Evolutionary conservation across 441 rosid species (phyloP).

Genomic region (Gossypium schwendimanii): DNA sequence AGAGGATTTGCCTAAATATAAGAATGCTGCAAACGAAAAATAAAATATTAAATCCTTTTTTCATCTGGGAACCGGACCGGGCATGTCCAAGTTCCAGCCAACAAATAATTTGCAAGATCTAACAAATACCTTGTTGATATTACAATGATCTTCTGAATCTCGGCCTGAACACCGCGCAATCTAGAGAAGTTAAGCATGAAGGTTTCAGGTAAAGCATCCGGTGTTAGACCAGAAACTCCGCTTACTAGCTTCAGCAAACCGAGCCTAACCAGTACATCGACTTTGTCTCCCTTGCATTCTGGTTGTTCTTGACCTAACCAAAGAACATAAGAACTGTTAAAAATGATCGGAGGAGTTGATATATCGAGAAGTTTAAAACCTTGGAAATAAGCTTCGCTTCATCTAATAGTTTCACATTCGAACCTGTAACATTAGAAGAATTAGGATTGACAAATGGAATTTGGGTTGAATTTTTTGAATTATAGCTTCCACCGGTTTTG

Average conservation of each 20-base stretch:
- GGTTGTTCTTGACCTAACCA: constrained; percentile 35
- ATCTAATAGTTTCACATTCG: neutral
- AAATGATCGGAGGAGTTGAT: neutral
- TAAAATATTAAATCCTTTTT: neutral
- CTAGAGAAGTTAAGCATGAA: constrained; percentile 58
- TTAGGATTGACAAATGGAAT: constrained; percentile 11
- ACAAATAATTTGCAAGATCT: neutral
- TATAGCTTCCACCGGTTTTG: constrained; percentile 61
- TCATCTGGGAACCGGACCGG: neutral
- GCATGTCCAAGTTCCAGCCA: neutral
- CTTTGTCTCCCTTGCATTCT: constrained; percentile 66
- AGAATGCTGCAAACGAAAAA: constrained; percentile 55
- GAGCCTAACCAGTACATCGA: constrained; percentile 67
- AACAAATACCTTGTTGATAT: constrained; percentile 52
- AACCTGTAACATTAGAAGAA: constrained; percentile 34
- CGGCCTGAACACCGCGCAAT: constrained; percentile 63
- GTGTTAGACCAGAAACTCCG: constrained; percentile 50
- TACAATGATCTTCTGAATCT: constrained; percentile 72
- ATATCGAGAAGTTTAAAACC: constrained; percentile 6
- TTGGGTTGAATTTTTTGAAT: constrained; percentile 22
- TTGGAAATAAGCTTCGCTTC: neutral
- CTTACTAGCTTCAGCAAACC: constrained; percentile 71
- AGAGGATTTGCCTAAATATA: constrained; percentile 63
- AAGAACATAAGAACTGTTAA: constrained; percentile 9
- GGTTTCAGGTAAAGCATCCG: constrained; percentile 64